phyloP scores from a whole-genome alignment of 2,329 filamentous ascomycete genomes.

The Madurella fahalii region DNA sequence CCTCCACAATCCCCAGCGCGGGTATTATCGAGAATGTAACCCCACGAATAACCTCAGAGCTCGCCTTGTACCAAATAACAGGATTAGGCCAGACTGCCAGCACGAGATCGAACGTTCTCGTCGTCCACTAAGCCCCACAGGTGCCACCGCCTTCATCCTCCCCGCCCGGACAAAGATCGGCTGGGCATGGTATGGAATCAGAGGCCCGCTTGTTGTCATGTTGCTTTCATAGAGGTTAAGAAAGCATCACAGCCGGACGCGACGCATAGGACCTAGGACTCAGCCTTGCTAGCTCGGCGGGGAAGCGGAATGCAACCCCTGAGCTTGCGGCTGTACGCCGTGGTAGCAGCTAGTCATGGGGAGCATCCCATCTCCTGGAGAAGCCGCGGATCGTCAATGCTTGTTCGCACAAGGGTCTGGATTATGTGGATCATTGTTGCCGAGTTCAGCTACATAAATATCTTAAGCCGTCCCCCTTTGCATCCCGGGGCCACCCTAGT shows the following conservation, averaged over 20 bases:
- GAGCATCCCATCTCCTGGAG: neutral
- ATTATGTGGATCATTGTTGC: neutral
- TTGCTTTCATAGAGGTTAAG: neutral
- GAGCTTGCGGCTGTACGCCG: neutral
- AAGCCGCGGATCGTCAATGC: neutral
- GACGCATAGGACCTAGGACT: neutral
- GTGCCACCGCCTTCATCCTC: too few species aligned
- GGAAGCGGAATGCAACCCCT: constrained; percentile 24
- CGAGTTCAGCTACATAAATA: too few species aligned
- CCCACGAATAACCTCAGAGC: too few species aligned
- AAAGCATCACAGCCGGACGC: neutral
- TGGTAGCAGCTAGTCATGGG: constrained; percentile 8
- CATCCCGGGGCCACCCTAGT: neutral
- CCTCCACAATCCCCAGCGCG: neutral
- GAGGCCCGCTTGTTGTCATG: too few species aligned
- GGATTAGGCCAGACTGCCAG: too few species aligned
- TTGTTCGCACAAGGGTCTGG: neutral
- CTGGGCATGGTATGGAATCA: too few species aligned
- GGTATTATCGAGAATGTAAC: too few species aligned
- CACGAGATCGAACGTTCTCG: too few species aligned
- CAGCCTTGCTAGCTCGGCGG: constrained; percentile 11
- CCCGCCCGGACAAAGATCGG: too few species aligned
- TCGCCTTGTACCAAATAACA: too few species aligned
- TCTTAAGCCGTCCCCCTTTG: too few species aligned
- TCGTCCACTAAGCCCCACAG: too few species aligned